A percentile compares a stretch with the other conserved stretches of the same genome.
Evolutionary conservation across 257 asterid species (phyloP).

Genomic region (Nicotiana tomentosiformis): DNA sequence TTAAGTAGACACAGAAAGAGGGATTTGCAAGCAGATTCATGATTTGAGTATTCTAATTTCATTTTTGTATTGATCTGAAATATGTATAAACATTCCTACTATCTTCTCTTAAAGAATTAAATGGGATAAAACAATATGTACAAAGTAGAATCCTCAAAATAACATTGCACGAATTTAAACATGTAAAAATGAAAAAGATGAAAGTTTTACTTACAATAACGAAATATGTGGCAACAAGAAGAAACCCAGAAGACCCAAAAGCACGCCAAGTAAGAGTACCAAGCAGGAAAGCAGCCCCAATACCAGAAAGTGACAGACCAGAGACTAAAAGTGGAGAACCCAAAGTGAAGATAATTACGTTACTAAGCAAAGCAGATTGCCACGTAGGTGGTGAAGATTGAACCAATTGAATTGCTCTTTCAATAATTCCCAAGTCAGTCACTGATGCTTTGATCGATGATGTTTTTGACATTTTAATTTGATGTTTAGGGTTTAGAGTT

Average conservation of each 20-base stretch:
- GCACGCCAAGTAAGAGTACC: slow-evolving; percentile 95
- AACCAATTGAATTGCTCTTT: slow-evolving; percentile 45
- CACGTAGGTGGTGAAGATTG: slow-evolving; percentile 79
- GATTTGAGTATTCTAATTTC: background rate
- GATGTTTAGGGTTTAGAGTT: slow-evolving; percentile 21
- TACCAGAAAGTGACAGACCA: slow-evolving; percentile 79
- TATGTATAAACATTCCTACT: background rate
- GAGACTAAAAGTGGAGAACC: slow-evolving; percentile 73
- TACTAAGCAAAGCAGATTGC: slow-evolving; percentile 66
- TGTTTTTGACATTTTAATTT: slow-evolving; percentile 12
- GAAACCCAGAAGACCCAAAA: slow-evolving; percentile 66
- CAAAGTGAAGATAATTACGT: slow-evolving; percentile 43
- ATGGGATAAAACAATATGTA: background rate
- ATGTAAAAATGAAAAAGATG: background rate
- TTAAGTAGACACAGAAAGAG: background rate
- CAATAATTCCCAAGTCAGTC: slow-evolving; percentile 45
- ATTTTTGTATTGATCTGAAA: background rate
- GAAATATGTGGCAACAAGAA: slow-evolving; percentile 80
- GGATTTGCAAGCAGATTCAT: background rate
- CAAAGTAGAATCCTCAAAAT: background rate
- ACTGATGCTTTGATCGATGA: slow-evolving; percentile 23
- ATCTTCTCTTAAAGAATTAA: background rate
- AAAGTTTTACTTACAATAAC: slow-evolving; percentile 53
- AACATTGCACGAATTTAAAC: background rate
- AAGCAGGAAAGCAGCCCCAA: slow-evolving; percentile 82